Evolutionary conservation across 2,329 filamentous ascomycete species (phyloP), one percentile per base, ranked within the genome.

Genomic region (Pseudophaeomoniella oleicola): DNA sequence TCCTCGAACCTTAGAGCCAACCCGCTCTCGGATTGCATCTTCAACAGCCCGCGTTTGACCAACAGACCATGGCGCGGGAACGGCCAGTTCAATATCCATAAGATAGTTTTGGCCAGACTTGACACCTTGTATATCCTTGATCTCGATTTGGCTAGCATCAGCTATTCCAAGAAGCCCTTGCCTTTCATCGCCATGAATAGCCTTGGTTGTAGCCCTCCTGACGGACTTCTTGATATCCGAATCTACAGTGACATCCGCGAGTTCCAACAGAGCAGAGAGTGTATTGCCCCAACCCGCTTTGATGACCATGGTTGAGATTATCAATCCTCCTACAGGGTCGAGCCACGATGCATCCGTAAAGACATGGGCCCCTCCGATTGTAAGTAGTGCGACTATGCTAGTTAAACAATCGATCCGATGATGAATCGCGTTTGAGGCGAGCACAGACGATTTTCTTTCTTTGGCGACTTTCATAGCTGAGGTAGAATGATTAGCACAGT

Each of bases 41-140:
- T 98, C 90, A 11, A 93, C 66, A 12, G 48, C 62, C 27, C 74
- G 67, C 5, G 78, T 72, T 37, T 81, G 72, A 37, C 77, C 72
- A 4, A 98, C 64, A 0, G 81, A 81, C 81, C 82, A 93, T 19
- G 65, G 63, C 15, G 69, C 71, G 0, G 88, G 85, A 12, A 92
- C 82, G 2, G 75, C 81, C 42, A 96, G 61, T 56, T 94, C 87
- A 5, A 98, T 58, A 48, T 96, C 90, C 48, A 96, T 78, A 18
- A 96, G 67, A 55, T 92, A 94, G 62, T 94, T 98, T 58, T 94
- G 90, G 18, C 90, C 90, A 3, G 85, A 90, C 62, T 98, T 98
- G 59, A 94, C 72, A 37, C 90, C 90, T 45, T 85, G 81, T 3
- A 96, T 72, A 32, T 83, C 80, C 32, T 80, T 72, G 32, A 94